Conservation (phyloP, 2,329 filamentous ascomycete species). For the Hypoxylon sp. region DNA sequence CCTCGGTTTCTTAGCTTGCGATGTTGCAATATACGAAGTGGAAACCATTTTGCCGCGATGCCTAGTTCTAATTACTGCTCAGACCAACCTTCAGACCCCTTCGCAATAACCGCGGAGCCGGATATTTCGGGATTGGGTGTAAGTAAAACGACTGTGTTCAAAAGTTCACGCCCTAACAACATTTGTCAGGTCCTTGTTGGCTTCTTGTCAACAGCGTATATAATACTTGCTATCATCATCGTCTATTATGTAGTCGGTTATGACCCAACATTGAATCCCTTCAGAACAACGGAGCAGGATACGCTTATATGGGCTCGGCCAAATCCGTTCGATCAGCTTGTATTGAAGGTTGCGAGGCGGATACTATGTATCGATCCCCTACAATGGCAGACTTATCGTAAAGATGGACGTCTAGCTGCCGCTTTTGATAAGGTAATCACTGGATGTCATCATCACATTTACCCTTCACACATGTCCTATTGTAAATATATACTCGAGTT, state of each 20-base stretch:
- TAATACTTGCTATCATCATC: slow-evolving; percentile 15
- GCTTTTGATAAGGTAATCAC: slow-evolving; percentile 24
- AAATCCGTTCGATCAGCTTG: slow-evolving; percentile 21
- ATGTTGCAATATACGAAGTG: background rate
- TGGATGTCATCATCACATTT: background rate
- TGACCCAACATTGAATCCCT: slow-evolving; percentile 19
- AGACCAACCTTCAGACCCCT: slow-evolving; percentile 8
- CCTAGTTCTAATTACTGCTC: background rate
- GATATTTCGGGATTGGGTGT: slow-evolving; percentile 28
- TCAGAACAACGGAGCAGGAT: background rate
- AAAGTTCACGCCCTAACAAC: background rate
- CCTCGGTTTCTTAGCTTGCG: background rate
- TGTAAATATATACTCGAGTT: background rate
- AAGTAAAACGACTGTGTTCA: background rate
- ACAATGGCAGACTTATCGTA: slow-evolving; percentile 21
- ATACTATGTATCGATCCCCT: slow-evolving; percentile 12
- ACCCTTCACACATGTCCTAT: background rate
- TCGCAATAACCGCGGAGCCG: slow-evolving; percentile 8
- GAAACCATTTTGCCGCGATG: background rate
- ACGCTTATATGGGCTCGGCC: slow-evolving; percentile 1
- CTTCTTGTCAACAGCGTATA: slow-evolving; percentile 22
- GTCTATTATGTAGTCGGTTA: slow-evolving; percentile 27
- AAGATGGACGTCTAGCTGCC: slow-evolving; percentile 16
- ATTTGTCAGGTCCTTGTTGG: slow-evolving; percentile 16
- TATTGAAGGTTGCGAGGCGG: slow-evolving; percentile 14